Evolutionary conservation across 139 green algal genomes (phyloP).

Genomic region (Microglena sp.): DNA sequence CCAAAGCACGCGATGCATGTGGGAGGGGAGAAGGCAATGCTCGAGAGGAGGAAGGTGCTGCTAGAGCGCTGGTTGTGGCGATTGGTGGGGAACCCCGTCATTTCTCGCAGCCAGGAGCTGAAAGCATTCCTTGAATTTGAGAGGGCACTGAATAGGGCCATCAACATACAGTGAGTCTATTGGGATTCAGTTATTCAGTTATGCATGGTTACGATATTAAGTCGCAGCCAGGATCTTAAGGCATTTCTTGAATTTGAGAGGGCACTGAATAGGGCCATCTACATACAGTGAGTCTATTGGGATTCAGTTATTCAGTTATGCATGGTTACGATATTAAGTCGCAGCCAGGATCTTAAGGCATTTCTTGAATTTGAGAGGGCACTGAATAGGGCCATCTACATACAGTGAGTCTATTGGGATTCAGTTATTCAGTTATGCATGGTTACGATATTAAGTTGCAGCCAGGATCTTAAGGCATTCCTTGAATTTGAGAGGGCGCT

Average conservation of each 20-base stretch:
- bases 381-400: conserved; percentile 25
- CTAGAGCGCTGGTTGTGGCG: conserved; percentile 67
- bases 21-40: conserved; percentile 33
- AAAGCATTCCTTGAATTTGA: conserved; percentile 64
- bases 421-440: no score
- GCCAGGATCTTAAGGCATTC: conserved; percentile 44
- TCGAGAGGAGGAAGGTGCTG: conserved; percentile 52
- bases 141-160: conserved; percentile 33
- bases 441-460: no score
- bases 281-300: no score
- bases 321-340: no score
- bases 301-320: no score
- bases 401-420: no score
- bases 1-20: conserved; percentile 39
- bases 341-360: conserved; percentile 35
- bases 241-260: conserved; percentile 63
- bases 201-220: no score
- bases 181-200: no score
- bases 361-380: conserved; percentile 67
- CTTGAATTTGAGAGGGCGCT: conserved; percentile 58
- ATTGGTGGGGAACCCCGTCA: conserved; percentile 36
- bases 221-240: conserved; percentile 35
- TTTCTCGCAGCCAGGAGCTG: conserved; percentile 40
- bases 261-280: conserved; percentile 33
- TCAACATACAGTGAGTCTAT: no score